Conservation (phyloP, 192 early-diverging fungal genomes). For the Chytriomyces sp. region DNA sequence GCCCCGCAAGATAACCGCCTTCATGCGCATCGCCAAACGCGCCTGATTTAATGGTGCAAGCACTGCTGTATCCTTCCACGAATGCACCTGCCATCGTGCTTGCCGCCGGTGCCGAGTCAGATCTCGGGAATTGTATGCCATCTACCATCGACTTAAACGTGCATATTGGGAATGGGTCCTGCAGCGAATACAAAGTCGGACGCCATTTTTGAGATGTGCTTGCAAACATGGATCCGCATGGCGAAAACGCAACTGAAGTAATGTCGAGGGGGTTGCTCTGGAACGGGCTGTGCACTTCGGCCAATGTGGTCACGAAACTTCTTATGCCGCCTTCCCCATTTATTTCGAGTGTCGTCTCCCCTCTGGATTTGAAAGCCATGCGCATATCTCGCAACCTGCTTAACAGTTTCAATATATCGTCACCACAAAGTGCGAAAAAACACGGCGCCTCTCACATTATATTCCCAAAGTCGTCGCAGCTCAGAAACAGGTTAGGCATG, state of each 20-base stretch:
- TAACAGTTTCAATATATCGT: no score
- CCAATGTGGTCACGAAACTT: background rate
- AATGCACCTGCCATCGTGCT: background rate
- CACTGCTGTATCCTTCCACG: conserved; percentile 1
- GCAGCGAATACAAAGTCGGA: conserved; percentile 17
- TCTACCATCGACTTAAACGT: conserved; percentile 6
- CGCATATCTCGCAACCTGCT: conserved; percentile 2
- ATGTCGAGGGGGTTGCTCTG: conserved; percentile 7
- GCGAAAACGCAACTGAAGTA: conserved; percentile 26
- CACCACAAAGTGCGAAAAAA: background rate
- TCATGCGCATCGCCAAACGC: conserved; percentile 9
- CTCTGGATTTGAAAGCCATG: background rate
- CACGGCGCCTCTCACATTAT: conserved; percentile 15
- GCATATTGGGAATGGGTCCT: conserved; percentile 21
- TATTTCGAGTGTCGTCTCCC: no score
- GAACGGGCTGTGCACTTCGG: background rate
- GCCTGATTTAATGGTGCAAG: conserved; percentile 29
- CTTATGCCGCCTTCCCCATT: no score
- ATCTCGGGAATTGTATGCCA: conserved; percentile 21
- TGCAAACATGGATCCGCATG: conserved; percentile 30
- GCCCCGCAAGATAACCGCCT: background rate
- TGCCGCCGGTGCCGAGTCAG: background rate
- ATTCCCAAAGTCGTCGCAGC: conserved; percentile 5
- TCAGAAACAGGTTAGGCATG: conserved; percentile 24
- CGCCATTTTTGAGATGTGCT: conserved; percentile 28